Conservation (phyloP, 371 early-diverging fungal genomes). For the Rhizomucor pusillus region DNA sequence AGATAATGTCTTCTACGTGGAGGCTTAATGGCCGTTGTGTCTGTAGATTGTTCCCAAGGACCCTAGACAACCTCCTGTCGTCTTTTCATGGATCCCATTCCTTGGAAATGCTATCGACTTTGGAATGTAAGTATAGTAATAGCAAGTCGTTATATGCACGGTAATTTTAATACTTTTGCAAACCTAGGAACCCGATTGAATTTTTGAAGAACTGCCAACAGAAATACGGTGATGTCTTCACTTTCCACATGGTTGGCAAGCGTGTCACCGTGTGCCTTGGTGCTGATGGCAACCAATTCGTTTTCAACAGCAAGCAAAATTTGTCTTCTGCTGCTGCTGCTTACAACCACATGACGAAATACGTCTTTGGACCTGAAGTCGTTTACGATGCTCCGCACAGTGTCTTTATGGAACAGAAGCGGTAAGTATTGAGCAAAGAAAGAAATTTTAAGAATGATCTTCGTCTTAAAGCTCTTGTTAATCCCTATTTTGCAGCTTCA, state of each 20-base stretch:
- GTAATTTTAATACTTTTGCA: too few species aligned
- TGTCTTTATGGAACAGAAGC: conserved; percentile 97
- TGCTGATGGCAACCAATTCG: conserved; percentile 93
- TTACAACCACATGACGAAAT: conserved; percentile 90
- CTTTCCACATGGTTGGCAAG: conserved; percentile 91
- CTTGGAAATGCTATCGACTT: conserved; percentile 87
- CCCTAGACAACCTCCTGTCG: conserved; percentile 77
- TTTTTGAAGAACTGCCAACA: conserved; percentile 71
- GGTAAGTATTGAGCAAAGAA: conserved; percentile 28
- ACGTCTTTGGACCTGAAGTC: conserved; percentile 93
- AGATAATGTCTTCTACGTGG: conserved; percentile 1
- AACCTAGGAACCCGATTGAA: conserved; percentile 70
- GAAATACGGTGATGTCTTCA: conserved; percentile 90
- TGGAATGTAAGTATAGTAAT: conserved; percentile 75
- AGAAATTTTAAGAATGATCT: neutral
- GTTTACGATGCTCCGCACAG: conserved; percentile 96
- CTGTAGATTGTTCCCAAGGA: conserved; percentile 47
- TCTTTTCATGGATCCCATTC: conserved; percentile 87
- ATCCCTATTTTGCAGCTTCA: conserved; percentile 56
- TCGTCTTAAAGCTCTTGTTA: neutral
- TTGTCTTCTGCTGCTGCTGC: conserved; percentile 93
- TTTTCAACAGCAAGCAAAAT: conserved; percentile 91
- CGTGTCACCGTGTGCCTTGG: conserved; percentile 88
- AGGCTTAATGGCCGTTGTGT: neutral
- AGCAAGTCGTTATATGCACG: too few species aligned